Base-by-base conservation (phyloP, 192 early-diverging fungal genomes). In the Coemansia sp. region DNA sequence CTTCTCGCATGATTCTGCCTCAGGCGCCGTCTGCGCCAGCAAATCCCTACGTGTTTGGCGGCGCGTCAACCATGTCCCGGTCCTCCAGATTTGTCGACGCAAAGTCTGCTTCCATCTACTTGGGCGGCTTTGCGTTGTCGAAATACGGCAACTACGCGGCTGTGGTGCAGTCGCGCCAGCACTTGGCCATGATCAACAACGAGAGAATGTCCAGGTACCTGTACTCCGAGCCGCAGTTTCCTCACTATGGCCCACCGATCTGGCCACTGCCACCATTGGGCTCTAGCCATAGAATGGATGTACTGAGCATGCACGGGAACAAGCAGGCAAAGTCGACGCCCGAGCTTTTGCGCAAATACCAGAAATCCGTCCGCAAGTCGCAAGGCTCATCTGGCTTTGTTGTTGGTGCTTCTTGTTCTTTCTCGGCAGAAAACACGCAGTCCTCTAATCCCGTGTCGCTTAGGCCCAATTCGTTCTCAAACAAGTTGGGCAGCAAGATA, bases 251-350 rank as follows among this genome's bases (percentile, higher is more conserved):
- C n/a, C 61, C 69, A 5, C 30, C 65, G 4, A 17, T 33, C 1
- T 75, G 67, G 67, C 67, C 66, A 28, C 56, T 69, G 58, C 66
- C 57, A 7, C 63, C 62, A n/a, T 7, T 45, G 6, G 32, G 38
- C 38, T n/a, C 10, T 14, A 11, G 56, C 55, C 48, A 17, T 48
- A 7, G 25, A 28, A 49, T 5, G n/a, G 20, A 28, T 60, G 59
- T 29, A 3, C 17, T 42, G 61, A 20, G 16, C 18, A 62, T 61
- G 38, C 66, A 32, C 11, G 62, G 70, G 33, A 25, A 30, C 34
- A 48, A 30, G 17, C 75, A 77, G 56, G 76, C 71, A n/a, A 79
- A 79, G n/a, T 79, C 76, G 1, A 79, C 76, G 4, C 76, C 76
- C 2, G 76, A 79, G 64, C 63, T 77, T 17, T 69, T 77, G 75